Conservation (phyloP, 2,329 filamentous ascomycete species). For the Escovopsis sp. region DNA sequence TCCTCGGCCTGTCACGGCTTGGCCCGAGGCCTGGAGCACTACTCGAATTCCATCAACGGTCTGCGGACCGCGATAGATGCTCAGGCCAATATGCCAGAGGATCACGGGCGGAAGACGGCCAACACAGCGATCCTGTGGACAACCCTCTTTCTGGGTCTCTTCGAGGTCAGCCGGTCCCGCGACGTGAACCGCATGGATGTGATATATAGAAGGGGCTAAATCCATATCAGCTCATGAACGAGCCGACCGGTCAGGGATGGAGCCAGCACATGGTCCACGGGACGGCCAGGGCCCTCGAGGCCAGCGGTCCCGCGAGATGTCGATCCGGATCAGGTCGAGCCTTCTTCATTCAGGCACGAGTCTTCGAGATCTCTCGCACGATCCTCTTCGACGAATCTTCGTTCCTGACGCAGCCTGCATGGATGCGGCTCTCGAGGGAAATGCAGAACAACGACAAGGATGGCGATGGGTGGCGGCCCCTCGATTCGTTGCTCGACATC, state of each 20-base stretch:
- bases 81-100: background rate
- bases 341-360: constrained; percentile 17
- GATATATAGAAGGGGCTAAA: background rate
- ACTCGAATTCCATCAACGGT: constrained; percentile 13
- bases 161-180: constrained; percentile 15
- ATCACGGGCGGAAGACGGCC: background rate
- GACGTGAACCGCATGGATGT: too few relatives aligned
- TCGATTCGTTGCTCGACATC: constrained; percentile 17
- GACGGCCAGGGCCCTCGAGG: constrained; percentile 17
- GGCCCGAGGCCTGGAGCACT: constrained; percentile 11
- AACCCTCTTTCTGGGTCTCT: constrained; percentile 19
- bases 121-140: constrained; percentile 17
- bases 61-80: constrained; percentile 10
- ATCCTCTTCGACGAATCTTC: constrained; percentile 13
- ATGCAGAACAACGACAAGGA: constrained; percentile 2
- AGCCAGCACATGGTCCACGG: constrained; percentile 21
- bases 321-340: constrained; percentile 9
- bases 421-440: constrained; percentile 5
- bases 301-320: constrained; percentile 14
- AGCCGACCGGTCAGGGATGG: constrained; percentile 18
- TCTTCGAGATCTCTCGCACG: constrained; percentile 13
- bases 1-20: background rate
- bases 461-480: background rate
- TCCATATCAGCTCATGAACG: constrained; percentile 16
- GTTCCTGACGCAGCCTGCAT: constrained; percentile 11